Evolutionary conservation across 768 basidiomycete genomes (phyloP).

Genomic region (Chiua virens): DNA sequence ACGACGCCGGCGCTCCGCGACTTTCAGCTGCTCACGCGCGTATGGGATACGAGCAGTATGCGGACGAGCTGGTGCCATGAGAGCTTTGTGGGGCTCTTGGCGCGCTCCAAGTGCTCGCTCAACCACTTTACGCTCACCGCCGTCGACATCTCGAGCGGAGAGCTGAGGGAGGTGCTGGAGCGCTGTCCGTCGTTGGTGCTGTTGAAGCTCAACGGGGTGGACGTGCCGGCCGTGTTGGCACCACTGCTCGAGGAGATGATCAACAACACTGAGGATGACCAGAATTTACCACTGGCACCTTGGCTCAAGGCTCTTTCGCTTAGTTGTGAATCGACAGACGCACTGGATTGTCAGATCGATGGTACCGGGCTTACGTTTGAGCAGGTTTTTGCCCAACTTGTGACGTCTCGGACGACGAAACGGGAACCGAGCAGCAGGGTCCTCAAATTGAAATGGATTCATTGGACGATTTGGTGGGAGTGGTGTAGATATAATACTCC

Average conservation of each 20-base stretch:
- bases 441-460: conserved; percentile 29
- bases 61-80: conserved; percentile 30
- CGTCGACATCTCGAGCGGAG: conserved; percentile 19
- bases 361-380: conserved; percentile 29
- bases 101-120: conserved; percentile 28
- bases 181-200: conserved; percentile 30
- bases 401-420: conserved; percentile 25
- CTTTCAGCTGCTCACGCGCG: conserved; percentile 32
- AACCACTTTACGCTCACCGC: conserved; percentile 33
- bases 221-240: conserved; percentile 19
- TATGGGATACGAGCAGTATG: conserved; percentile 33
- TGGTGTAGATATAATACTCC: conserved; percentile 25
- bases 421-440: conserved; percentile 26
- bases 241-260: conserved; percentile 28
- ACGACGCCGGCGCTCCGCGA: conserved; percentile 24
- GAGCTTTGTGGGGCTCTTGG: conserved; percentile 25
- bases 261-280: conserved; percentile 14
- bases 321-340: conserved; percentile 29
- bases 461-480: conserved; percentile 33
- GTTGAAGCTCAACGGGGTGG: conserved; percentile 28
- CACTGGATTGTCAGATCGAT: conserved; percentile 20
- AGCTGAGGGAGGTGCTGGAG: conserved; percentile 27
- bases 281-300: conserved; percentile 21
- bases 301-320: conserved; percentile 32
- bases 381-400: conserved; percentile 23